Evolutionary conservation across 768 basidiomycete genomes (phyloP).

Genomic region (Harrya chromipes): DNA sequence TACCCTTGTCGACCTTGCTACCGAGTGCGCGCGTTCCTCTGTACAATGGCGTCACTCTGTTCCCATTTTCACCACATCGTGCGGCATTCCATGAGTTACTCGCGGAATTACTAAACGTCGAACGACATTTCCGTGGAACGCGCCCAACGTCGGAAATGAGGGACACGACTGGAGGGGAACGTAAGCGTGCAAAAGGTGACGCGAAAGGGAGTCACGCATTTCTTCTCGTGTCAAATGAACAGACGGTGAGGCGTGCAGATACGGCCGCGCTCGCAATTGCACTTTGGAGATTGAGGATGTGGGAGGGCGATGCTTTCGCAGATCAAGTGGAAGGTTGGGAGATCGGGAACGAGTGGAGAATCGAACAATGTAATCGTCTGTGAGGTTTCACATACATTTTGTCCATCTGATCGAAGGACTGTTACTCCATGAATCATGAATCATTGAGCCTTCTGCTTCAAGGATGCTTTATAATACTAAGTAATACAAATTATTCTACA

Average conservation of each 20-base stretch:
- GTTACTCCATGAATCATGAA: no score
- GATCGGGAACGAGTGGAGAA: slow-evolving; percentile 25
- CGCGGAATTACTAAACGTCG: slow-evolving; percentile 44
- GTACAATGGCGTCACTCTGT: slow-evolving; percentile 64
- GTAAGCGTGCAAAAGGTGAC: slow-evolving; percentile 22
- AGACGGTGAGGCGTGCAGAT: slow-evolving; percentile 53
- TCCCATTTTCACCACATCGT: slow-evolving; percentile 61
- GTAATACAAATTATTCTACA: slow-evolving; percentile 35
- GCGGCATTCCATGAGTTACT: slow-evolving; percentile 53
- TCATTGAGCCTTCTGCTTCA: neutral
- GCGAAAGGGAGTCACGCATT: slow-evolving; percentile 67
- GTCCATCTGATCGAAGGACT: no score
- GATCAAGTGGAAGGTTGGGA: slow-evolving; percentile 36
- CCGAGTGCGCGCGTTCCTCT: slow-evolving; percentile 48
- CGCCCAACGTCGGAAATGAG: neutral
- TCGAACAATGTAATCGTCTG: slow-evolving; percentile 9
- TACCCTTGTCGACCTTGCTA: slow-evolving; percentile 20
- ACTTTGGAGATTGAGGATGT: slow-evolving; percentile 78
- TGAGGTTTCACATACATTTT: neutral
- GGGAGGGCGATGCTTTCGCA: slow-evolving; percentile 49
- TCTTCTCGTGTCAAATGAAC: slow-evolving; percentile 51
- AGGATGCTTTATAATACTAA: neutral
- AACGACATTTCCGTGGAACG: slow-evolving; percentile 33
- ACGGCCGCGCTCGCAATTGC: slow-evolving; percentile 64
- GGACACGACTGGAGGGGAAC: neutral